A percentile compares a stretch with the other conserved stretches of the same genome.
phyloP scores from a whole-genome alignment of 148 eudicot species.

The Beta vulgaris region DNA sequence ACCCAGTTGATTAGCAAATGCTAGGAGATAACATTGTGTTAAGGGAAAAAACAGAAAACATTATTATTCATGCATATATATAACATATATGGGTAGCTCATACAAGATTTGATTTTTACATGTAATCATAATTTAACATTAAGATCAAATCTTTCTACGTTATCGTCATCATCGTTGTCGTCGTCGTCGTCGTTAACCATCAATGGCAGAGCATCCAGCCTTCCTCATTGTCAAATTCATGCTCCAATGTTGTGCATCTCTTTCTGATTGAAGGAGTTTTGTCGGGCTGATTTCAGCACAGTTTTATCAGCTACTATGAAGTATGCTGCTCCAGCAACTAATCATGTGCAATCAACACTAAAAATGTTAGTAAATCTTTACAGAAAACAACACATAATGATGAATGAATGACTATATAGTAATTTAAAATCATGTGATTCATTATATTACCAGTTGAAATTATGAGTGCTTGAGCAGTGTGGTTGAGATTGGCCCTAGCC shows the following conservation, averaged over 20 bases:
- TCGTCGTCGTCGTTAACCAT: not conserved
- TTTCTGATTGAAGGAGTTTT: constrained; percentile 60
- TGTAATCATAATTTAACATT: constrained; percentile 12
- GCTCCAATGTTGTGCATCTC: constrained; percentile 22
- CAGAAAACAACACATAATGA: no score
- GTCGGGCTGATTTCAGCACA: constrained; percentile 64
- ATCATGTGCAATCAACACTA: constrained; percentile 6
- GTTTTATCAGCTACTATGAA: constrained; percentile 97
- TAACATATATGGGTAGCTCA: constrained; percentile 10
- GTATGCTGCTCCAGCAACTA: constrained; percentile 74
- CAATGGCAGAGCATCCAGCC: not conserved
- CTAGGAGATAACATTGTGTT: not conserved
- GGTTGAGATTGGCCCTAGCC: constrained; percentile 88
- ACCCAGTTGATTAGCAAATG: not conserved
- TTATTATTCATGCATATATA: constrained; percentile 21
- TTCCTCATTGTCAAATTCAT: not conserved
- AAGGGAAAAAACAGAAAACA: constrained; percentile 7
- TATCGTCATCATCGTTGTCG: constrained; percentile 24
- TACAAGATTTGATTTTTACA: constrained; percentile 14
- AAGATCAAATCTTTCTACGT: constrained; percentile 10
- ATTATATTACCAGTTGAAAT: constrained; percentile 62
- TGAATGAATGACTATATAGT: no score
- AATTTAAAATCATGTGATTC: no score
- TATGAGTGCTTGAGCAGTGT: constrained; percentile 88
- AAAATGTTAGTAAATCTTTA: not conserved